Base-by-base conservation (phyloP, 2,329 filamentous ascomycete genomes). In the Pseudonectria foliicola region DNA sequence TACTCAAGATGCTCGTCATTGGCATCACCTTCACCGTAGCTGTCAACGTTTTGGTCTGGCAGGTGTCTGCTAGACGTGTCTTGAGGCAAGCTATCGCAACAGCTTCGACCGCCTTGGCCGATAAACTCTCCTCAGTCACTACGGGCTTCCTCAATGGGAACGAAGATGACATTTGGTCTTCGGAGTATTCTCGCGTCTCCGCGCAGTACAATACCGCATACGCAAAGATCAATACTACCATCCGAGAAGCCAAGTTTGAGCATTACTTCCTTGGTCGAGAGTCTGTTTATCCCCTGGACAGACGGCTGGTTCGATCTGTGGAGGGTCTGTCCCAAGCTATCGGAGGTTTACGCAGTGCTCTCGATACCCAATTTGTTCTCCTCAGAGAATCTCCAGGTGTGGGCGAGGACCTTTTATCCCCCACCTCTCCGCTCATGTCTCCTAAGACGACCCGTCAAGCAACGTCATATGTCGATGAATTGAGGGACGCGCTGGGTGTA, bases 161-260 rank as follows among this genome's bases (percentile, higher is more conserved):
- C 0, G 86, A 95, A 54, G 75, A 84, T 29, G 85, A 93, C 34
- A 65, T 95, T 38, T 71, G 74, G 37, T 78, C 81, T 2, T 63
- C 73, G 2, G 71, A 76, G 10, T 90, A 88, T 54, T 60, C 71
- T 27, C 68, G 72, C 33, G 75, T 80, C 25, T 74, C 73, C 11
- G 64, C 69, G 3, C 68, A 68, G 27, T 90, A 88, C 60, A 78
- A 76, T 45, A 68, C 75, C 4, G 77, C 78, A 2, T 81, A 88
- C 51, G 68, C 72, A 11, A 71, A 77, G 25, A 79, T 95, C 56
- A 77, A 82, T 33, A 85, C 82, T 55, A 82, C 85, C 40, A 67
- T 95, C 10, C 76, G 78, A 43, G 90, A 96, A 58, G 84, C 89
- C 11, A 94, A 90, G 55, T 81, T 86, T 39, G 90, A 96, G 58